Percentiles rank a stretch among this genome's conserved stretches.
These are phyloP conservation scores for Apophysomyces trapeziformis DNA, from an alignment of 371 early-diverging fungal genomes.

Conservation along the genomic window DNA sequence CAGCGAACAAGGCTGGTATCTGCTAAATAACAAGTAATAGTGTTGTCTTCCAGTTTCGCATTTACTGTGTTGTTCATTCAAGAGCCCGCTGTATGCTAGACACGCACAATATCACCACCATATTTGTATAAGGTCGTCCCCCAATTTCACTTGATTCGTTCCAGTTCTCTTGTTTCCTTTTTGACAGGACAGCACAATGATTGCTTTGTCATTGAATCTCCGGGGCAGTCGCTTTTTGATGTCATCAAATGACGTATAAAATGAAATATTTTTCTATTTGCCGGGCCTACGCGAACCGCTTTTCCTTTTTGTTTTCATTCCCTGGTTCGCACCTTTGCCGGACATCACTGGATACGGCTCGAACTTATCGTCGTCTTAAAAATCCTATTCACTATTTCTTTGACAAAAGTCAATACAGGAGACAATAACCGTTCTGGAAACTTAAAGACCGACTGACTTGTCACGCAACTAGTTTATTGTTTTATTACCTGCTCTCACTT, in stretches of 20 bases:
- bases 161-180: background rate
- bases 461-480: constrained; percentile 6
- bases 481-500: constrained; percentile 3
- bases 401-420: constrained; percentile 2
- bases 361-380: constrained; percentile 18
- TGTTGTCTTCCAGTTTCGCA: too few relatives aligned
- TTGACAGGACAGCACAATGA: background rate
- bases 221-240: background rate
- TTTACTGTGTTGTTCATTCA: too few relatives aligned
- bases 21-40: too few relatives aligned
- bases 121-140: too few relatives aligned
- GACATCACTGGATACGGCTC: constrained; percentile 23
- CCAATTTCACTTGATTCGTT: too few relatives aligned
- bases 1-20: too few relatives aligned
- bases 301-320: constrained; percentile 15
- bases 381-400: constrained; percentile 3
- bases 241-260: constrained; percentile 8
- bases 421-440: constrained; percentile 10
- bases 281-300: constrained; percentile 9
- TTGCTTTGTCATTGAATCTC: background rate
- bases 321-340: constrained; percentile 22
- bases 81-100: too few relatives aligned
- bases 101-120: too few relatives aligned
- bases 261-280: constrained; percentile 11
- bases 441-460: constrained; percentile 11